Evolutionary conservation across 2,329 filamentous ascomycete genomes (phyloP), one percentile per base, ranked within the genome.

Genomic region (Purpureocillium lavendulum): DNA sequence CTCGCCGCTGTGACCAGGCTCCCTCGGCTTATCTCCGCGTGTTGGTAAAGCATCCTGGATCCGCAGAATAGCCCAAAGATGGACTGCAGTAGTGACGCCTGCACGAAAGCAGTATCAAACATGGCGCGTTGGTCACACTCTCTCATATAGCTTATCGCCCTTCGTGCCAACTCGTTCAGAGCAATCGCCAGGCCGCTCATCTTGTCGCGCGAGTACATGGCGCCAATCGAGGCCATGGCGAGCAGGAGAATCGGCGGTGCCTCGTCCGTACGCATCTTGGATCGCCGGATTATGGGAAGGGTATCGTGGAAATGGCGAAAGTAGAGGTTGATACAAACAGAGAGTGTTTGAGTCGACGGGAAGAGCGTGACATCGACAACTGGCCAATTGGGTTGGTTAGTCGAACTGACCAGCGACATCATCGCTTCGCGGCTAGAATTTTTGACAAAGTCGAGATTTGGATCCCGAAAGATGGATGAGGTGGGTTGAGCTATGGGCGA

Each of bases 1-100:
- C 39, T 18, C 7, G 39, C 39, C 11, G 39, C 39, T 8, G 39
- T 40, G 6, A 40, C 39, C 4, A 40, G 33, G 13, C 33, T 36
- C 3, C 33, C 39, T 36, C 39, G 17, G 17, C 39, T 40, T 1
- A 40, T 36, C 33, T 40, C 39, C 8, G 39, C 39, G 36, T 40
- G 39, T 14, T 40, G 39, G 26, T 36, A 36, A 7, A 40, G 39
- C 39, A 40, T 40, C 15, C 39, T 33, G 6, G 39, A 40, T 10
- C 39, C 39, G 28, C 39, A 40, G 32, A 40, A 40, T 4, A 40
- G 39, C 3, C 39, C 39, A 32, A 40, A 40, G 12, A 40, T 16
- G 21, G 39, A 36, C 30, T 40, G 39, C 16, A 40, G 30, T 4
- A 40, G 39, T 9, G 33, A 8, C 8, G 39, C 39, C 16, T 40